Base-by-base conservation (phyloP, 148 eudicot genomes). In the Chenopodium album region DNA sequence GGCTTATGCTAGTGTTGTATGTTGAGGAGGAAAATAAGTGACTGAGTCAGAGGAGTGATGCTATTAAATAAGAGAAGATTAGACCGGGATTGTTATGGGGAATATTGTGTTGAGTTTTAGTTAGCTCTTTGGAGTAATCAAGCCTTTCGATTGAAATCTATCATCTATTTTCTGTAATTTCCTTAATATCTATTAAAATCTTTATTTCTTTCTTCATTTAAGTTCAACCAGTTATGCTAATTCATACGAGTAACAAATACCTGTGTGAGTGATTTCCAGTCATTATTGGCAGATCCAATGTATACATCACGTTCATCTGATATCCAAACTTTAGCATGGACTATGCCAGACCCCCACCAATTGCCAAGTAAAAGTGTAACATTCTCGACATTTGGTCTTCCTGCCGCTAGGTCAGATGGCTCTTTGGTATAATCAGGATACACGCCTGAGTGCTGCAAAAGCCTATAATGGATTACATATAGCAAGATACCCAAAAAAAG, bases 261-360 rank as follows among this genome's bases (percentile, higher is more conserved):
- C 95, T 94, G 97, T 75, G 98, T 91, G 78, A 94, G 95, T 84
- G 98, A 90, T 89, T 94, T 94, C 97, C 97, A 92, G 78, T 94
- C 97, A 87, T 94, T 93, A 82, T 94, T 94, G 47, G 98, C 98
- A 73, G 98, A 94, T 65, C 98, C 98, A 78, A 94, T 93, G 85
- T 94, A 93, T 60, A 90, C 87, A 83, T 94, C 87, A 80, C 75
- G 86, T 17, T 73, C 60, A 82, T 94, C 94, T 70, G 98, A 89
- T 82, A 93, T 92, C 98, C 95, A 94, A 87, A 94, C 98, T 89
- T 94, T 94, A 50, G 94, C 92, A 80, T 94, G 97, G 52, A 93
- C 87, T 28, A 93, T 84, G 54, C 97, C 98, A 81, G 97, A 93
- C 71, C 93, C 98, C 92, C 91, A 89, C 98, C 98, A 94, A 41